Conservation (phyloP, 768 basidiomycete genomes). For the Agaricus subrufescens region DNA sequence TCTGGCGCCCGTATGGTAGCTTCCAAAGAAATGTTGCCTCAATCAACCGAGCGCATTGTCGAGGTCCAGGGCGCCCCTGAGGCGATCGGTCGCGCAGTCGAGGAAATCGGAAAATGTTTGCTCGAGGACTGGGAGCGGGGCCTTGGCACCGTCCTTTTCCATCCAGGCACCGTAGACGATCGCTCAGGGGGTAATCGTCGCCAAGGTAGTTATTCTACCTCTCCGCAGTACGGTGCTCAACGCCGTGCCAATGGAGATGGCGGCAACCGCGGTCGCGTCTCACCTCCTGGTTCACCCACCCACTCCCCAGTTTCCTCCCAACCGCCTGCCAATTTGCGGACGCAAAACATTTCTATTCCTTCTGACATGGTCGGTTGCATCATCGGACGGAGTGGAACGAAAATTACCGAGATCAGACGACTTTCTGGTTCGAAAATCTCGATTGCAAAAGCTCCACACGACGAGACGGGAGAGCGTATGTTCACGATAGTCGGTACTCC, state of each 20-base stretch:
- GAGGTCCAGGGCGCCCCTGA: slow-evolving; percentile 95
- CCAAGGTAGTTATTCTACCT: slow-evolving; percentile 34
- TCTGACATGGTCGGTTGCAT: slow-evolving; percentile 98
- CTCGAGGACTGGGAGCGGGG: slow-evolving; percentile 97
- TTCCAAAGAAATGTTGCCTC: slow-evolving; percentile 97
- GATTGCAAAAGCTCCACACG: slow-evolving; percentile 98
- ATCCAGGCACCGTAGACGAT: slow-evolving; percentile 84
- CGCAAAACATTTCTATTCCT: slow-evolving; percentile 98
- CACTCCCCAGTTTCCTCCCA: slow-evolving; percentile 45
- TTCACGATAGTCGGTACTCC: slow-evolving; percentile 97
- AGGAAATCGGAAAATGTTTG: slow-evolving; percentile 93
- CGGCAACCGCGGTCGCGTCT: slow-evolving; percentile 37
- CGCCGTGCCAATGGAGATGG: slow-evolving; percentile 68
- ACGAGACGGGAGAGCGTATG: slow-evolving; percentile 99
- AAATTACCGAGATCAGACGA: slow-evolving; percentile 98
- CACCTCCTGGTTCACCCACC: slow-evolving; percentile 44
- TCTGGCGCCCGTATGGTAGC: slow-evolving; percentile 98
- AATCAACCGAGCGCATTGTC: slow-evolving; percentile 98
- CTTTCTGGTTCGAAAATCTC: slow-evolving; percentile 97
- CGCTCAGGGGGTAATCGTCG: slow-evolving; percentile 51
- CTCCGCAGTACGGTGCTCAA: slow-evolving; percentile 15
- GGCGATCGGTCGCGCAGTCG: slow-evolving; percentile 87
- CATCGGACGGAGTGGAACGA: slow-evolving; percentile 94
- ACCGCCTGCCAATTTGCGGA: slow-evolving; percentile 78
- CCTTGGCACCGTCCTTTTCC: slow-evolving; percentile 91